Evolutionary conservation across 2,329 filamentous ascomycete species (phyloP), one percentile per base, ranked within the genome.

Genomic region (Aureobasidium sp.): DNA sequence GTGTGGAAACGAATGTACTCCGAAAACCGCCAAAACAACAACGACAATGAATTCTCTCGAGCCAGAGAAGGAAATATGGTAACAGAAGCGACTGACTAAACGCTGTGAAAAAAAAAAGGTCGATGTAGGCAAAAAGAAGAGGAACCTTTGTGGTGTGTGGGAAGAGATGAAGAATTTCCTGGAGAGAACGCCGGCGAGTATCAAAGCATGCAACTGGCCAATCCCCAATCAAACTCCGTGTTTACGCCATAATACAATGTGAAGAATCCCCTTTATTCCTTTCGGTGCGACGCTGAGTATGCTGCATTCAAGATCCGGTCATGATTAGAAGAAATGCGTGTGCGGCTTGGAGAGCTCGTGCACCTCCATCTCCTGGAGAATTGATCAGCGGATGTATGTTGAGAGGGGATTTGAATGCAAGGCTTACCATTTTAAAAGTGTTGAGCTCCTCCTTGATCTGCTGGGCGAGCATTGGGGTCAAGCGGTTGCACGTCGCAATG

Each of bases 391-490:
- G n/a, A 44, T 40, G 27, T 30, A 6, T 10, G 6, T 10, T 17
- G 3, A 14, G 1, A 10, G 5, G 8, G 14, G 8, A 2, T 10
- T 4, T 21, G n/a, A 21, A 12, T 39, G 29, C 30, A 44, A 24
- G 17, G 72, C 84, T 57, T 75, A 93, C 89, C 93, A 98, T 98
- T 71, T 98, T 98, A 79, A 98, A 98, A 62, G 85, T 94, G 74
- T 98, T 98, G 62, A 98, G 81, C 74, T 98, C 93, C 74, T 98
- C 93, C 74, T 97, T 97, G 74, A 98, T 98, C 70, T 98, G 93
- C 73, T 98, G 93, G 40, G 93, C 93, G 58, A 98, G 80, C 79
- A 96, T 90, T 11, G 93, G 93, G 44, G 93, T 98, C 61, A 98
- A 78, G 60, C 91, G 88, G 68, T 98, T 98, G 81, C 93, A 98